Evolutionary conservation across 768 basidiomycete genomes (phyloP).

Genomic region (Lactarius akahatsu): DNA sequence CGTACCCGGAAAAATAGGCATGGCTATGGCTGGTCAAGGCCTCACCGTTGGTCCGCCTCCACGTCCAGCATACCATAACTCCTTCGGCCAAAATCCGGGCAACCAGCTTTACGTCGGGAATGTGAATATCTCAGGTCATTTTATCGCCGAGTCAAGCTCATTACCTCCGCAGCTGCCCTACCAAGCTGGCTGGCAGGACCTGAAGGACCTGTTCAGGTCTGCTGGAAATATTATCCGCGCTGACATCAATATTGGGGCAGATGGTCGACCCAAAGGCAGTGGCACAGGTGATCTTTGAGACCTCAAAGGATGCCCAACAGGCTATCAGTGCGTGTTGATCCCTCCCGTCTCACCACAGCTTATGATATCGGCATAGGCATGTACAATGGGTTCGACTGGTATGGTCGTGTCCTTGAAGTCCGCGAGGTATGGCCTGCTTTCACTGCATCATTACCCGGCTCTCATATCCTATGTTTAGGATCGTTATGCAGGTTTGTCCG

Average conservation of each 20-base stretch:
- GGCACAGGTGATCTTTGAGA: conserved; percentile 98
- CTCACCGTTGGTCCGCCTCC: conserved; percentile 77
- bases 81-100: conserved; percentile 72
- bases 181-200: conserved; percentile 98
- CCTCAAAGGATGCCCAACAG: conserved; percentile 83
- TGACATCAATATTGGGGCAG: conserved; percentile 91
- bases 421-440: conserved; percentile 64
- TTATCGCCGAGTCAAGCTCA: not conserved
- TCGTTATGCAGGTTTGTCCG: conserved; percentile 83
- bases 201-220: conserved; percentile 95
- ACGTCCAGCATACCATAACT: conserved; percentile 78
- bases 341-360: not conserved
- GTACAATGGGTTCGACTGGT: conserved; percentile 98
- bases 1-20: conserved; percentile 93
- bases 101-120: conserved; percentile 94
- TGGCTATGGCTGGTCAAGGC: conserved; percentile 94
- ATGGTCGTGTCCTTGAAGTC: conserved; percentile 92
- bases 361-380: conserved; percentile 55
- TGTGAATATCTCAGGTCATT: conserved; percentile 45
- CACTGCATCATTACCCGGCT: not conserved
- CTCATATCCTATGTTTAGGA: conserved; percentile 47
- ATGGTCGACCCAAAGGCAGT: conserved; percentile 92
- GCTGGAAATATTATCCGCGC: conserved; percentile 95
- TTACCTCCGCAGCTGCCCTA: conserved; percentile 68
- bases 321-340: conserved; percentile 71